phyloP scores from a whole-genome alignment of 306 rosid species.

The Cicer cuneatum region DNA sequence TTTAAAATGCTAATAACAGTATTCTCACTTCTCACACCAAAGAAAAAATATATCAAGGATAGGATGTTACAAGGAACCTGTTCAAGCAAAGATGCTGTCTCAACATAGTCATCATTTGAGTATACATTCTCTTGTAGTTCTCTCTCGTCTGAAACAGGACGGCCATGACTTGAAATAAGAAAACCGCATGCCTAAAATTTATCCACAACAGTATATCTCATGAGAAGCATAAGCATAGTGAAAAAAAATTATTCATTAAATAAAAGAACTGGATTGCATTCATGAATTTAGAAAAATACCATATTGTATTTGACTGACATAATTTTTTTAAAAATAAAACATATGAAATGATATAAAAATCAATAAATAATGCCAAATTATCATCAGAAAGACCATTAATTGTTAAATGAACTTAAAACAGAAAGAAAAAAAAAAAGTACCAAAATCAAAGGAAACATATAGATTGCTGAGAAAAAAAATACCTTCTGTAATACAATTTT shows the following conservation, averaged over 20 bases:
- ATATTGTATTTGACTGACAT: conserved; percentile 11
- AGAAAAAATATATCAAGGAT: conserved; percentile 13
- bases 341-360: conserved; percentile 3
- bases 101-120: conserved; percentile 69
- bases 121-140: conserved; percentile 80
- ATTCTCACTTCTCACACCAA: conserved; percentile 12
- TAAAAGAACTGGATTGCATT: conserved; percentile 21
- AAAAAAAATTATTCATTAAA: conserved; percentile 26
- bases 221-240: conserved; percentile 31
- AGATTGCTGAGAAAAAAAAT: conserved; percentile 35
- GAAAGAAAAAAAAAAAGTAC: conserved; percentile 23
- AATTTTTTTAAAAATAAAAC: conserved; percentile 18
- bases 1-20: conserved; percentile 38
- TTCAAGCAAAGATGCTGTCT: conserved; percentile 75
- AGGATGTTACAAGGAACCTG: conserved; percentile 61
- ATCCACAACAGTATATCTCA: conserved; percentile 34
- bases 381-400: conserved; percentile 29
- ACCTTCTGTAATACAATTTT: conserved; percentile 97
- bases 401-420: conserved; percentile 31
- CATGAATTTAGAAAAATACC: conserved; percentile 15
- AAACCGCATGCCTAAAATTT: conserved; percentile 80
- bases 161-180: conserved; percentile 75
- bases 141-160: conserved; percentile 67
- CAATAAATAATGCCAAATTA: conserved; percentile 27
- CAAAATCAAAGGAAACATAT: conserved; percentile 26